Evolutionary conservation across 441 rosid genomes (phyloP).

Genomic region (Eutrema salsugineum): DNA sequence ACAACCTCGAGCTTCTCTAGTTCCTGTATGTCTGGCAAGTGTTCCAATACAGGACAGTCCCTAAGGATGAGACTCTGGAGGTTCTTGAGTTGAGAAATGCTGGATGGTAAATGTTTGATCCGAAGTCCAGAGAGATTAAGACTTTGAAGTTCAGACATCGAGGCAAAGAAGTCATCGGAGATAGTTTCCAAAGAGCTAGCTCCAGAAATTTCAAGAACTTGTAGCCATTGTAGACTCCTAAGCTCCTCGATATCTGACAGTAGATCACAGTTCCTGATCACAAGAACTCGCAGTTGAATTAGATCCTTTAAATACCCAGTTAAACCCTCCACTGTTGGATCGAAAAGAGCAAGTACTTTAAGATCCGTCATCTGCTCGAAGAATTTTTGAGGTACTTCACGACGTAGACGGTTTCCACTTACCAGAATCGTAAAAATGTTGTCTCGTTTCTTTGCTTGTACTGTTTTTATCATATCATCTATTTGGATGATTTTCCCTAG

Average conservation of each 20-base stretch:
- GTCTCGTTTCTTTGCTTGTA: neutral
- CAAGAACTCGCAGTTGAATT: constrained; percentile 36
- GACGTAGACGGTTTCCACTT: constrained; percentile 34
- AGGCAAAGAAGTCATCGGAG: constrained; percentile 26
- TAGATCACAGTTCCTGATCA: constrained; percentile 39
- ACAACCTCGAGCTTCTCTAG: constrained; percentile 41
- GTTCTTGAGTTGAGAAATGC: constrained; percentile 21
- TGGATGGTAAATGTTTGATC: constrained; percentile 22
- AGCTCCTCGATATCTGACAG: constrained; percentile 20
- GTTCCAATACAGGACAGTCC: constrained; percentile 32
- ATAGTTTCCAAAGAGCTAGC: constrained; percentile 26
- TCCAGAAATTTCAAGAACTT: constrained; percentile 51
- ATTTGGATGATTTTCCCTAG: constrained; percentile 35
- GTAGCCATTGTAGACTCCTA: constrained; percentile 15
- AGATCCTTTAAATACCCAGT: neutral
- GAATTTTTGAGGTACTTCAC: constrained; percentile 21
- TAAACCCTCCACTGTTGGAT: constrained; percentile 29
- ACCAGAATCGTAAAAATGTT: constrained; percentile 34
- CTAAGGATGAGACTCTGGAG: constrained; percentile 47
- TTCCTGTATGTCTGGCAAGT: constrained; percentile 25
- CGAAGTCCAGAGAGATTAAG: constrained; percentile 43
- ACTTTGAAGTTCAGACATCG: constrained; percentile 30
- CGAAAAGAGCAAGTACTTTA: constrained; percentile 36
- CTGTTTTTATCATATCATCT: constrained; percentile 47
- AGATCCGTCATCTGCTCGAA: constrained; percentile 26